Evolutionary conservation across 495 filamentous ascomycete species (phyloP), one percentile per base, ranked within the genome.

Genomic region (Chaetomidium leptoderma): DNA sequence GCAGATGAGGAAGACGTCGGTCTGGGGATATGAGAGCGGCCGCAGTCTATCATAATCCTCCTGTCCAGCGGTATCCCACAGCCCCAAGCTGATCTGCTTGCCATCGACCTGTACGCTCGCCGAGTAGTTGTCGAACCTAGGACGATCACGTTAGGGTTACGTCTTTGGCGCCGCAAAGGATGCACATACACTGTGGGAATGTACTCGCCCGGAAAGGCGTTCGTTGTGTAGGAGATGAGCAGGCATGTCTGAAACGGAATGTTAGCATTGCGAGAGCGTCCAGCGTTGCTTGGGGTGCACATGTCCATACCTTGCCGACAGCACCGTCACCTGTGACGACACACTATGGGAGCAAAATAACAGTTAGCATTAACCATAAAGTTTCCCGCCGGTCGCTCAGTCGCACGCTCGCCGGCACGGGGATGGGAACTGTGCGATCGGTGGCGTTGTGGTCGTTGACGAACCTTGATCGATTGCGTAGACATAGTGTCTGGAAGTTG

Each of bases 11-110:
- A 97, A 97, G 35, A 97, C 93, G 67, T 98, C 92, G 54, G 93
- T 98, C 75, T 97, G 93, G 7, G 93, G 93, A 71, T 98, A 97
- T 19, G 91, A 96, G 47, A 98, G 86, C 59, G 93, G 93, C 64
- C 93, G 84, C 65, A 97, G 84, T 70, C 93, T 84, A 72, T 97
- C 93, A 74, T 98, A 96, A 78, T 96, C 92, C 80, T 98, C 93
- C 78, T 97, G 92, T 68, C 92, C 93, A 64, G 93, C 93, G 65
- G 93, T 98, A 86, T 98, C 93, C 93, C 93, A 97, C 37, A 98
- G 77, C 63, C 93, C 93, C 63, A 98, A 76, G 74, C 91, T 96
- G 72, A 98, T 95, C 36, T 93, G 93, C 74, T 92, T 91, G 62
- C 89, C 89, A 78, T 98, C 93, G 44, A 98, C 93, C 89, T 96